phyloP scores from a whole-genome alignment of 768 basidiomycete species.

The Gymnopilus dilepis region DNA sequence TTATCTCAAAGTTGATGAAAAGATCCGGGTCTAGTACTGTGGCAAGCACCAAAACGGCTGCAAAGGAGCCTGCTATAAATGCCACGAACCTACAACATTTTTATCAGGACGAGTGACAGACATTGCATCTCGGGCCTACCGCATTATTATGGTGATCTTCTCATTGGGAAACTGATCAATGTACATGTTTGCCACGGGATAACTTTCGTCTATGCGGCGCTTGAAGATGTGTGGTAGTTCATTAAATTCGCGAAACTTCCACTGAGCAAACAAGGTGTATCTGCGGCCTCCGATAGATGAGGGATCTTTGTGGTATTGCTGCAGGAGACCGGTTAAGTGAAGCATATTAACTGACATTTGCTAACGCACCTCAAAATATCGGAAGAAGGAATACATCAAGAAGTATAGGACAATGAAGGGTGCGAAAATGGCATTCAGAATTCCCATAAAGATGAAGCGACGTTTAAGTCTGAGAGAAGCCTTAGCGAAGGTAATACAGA shows the following conservation, averaged over 20 bases:
- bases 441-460: conserved; percentile 96
- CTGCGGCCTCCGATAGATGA: conserved; percentile 91
- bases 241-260: conserved; percentile 99
- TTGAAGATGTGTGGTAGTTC: conserved; percentile 94
- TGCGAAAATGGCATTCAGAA: conserved; percentile 92
- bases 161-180: conserved; percentile 98
- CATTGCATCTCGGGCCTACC: conserved; percentile 55
- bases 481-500: background rate
- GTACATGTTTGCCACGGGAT: conserved; percentile 91
- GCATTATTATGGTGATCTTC: conserved; percentile 85
- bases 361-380: conserved; percentile 91
- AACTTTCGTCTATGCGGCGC: conserved; percentile 84
- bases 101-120: background rate
- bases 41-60: conserved; percentile 90
- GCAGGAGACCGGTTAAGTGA: conserved; percentile 8
- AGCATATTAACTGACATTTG: background rate
- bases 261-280: conserved; percentile 94
- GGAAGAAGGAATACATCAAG: conserved; percentile 98
- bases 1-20: conserved; percentile 93
- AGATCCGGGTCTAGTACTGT: conserved; percentile 94
- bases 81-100: conserved; percentile 79
- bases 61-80: conserved; percentile 96
- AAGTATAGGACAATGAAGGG: conserved; percentile 98
- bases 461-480: conserved; percentile 63
- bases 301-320: conserved; percentile 99